phyloP scores from a whole-genome alignment of 176 grass and related monocot species.

The Oryza punctata region DNA sequence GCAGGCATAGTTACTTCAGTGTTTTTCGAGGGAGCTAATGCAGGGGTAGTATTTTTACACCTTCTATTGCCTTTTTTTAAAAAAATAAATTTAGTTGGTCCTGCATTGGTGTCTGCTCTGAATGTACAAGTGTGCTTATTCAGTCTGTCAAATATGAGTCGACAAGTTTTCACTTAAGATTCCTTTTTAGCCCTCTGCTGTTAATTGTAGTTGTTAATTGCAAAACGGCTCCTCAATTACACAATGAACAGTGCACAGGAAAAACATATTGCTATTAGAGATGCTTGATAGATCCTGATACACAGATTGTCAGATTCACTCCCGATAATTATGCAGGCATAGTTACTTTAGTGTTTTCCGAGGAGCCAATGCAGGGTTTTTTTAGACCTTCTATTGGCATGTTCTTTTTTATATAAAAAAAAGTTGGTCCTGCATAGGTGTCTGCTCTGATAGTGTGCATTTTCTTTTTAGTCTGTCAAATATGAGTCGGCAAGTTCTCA shows the following conservation, averaged over 20 bases:
- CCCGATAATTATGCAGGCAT: conserved; percentile 12
- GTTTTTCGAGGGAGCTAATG: background rate
- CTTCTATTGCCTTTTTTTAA: background rate
- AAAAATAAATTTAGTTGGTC: background rate
- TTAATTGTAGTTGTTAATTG: conserved; percentile 27
- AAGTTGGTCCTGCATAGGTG: background rate
- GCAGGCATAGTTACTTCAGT: background rate
- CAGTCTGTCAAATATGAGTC: background rate
- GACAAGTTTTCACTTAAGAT: background rate
- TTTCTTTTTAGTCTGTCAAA: conserved; percentile 2
- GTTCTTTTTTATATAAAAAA: background rate
- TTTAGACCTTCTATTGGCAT: conserved; percentile 5
- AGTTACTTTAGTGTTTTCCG: background rate
- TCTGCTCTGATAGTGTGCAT: background rate
- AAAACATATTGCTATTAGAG: background rate
- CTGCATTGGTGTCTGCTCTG: background rate
- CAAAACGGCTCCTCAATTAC: conserved; percentile 14
- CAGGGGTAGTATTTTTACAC: background rate
- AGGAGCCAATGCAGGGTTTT: background rate
- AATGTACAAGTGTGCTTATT: conserved; percentile 1
- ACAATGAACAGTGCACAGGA: background rate
- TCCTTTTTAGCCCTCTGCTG: background rate
- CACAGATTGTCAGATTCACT: conserved; percentile 24
- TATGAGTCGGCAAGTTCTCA: background rate
- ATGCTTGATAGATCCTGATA: conserved; percentile 21